Evolutionary conservation across 1,284 basidiomycete species (phyloP).

Genomic region (Vanrija humicola): DNA sequence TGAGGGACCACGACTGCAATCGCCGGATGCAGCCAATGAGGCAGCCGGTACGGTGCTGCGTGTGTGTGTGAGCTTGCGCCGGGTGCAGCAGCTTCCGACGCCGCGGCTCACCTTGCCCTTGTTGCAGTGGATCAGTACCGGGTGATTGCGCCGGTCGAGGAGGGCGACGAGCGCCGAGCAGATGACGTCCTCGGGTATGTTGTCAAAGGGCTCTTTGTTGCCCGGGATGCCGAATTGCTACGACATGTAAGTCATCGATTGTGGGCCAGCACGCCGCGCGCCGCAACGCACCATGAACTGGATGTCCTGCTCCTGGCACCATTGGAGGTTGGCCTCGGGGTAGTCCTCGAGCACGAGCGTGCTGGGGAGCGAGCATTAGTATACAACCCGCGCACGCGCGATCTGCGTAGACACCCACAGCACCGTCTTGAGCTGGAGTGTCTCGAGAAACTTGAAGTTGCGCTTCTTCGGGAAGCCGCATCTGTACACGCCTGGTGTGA

Average conservation of each 20-base stretch:
- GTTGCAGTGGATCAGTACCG: constrained; percentile 58
- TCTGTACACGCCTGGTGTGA: constrained; percentile 50
- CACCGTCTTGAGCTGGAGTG: constrained; percentile 55
- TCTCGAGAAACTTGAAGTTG: constrained; percentile 55
- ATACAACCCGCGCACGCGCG: background rate
- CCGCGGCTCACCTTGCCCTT: constrained; percentile 53
- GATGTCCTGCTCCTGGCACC: constrained; percentile 46
- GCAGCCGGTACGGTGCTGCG: constrained; percentile 56
- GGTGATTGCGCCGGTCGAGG: constrained; percentile 56
- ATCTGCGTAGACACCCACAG: constrained; percentile 31
- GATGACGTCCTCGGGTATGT: constrained; percentile 56
- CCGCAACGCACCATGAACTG: constrained; percentile 40
- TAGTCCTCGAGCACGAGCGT: constrained; percentile 56
- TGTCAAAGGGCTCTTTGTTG: constrained; percentile 55
- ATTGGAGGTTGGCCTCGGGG: constrained; percentile 54
- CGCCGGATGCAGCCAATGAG: constrained; percentile 56
- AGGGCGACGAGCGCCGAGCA: constrained; percentile 54
- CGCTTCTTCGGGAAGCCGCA: constrained; percentile 54
- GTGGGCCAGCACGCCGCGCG: no score
- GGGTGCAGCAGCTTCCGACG: no score
- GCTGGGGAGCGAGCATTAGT: constrained; percentile 5
- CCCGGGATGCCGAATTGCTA: constrained; percentile 57
- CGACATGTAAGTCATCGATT: background rate
- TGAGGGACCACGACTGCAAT: constrained; percentile 55
- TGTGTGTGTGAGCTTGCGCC: background rate